Percentiles rank a stretch among this genome's conserved stretches.
Evolutionary conservation across 306 rosid genomes (phyloP).

Genomic region (Begonia masoniana): DNA sequence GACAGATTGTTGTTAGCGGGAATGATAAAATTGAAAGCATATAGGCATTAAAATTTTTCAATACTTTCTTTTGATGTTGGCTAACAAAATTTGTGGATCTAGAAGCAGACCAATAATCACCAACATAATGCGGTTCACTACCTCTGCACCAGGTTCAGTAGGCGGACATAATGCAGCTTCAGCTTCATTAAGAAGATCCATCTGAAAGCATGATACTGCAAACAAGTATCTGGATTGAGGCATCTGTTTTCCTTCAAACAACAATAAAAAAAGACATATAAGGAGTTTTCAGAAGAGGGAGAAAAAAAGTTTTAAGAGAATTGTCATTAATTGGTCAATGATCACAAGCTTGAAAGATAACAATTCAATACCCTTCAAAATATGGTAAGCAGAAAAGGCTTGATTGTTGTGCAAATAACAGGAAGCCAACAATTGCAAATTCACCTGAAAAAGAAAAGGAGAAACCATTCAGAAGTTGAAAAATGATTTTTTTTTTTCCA

Average conservation of each 20-base stretch:
- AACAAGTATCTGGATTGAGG: constrained; percentile 99
- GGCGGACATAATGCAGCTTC: constrained; percentile 85
- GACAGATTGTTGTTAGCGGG: too few relatives aligned
- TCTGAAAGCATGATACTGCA: constrained; percentile 94
- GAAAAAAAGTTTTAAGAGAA: constrained; percentile 8
- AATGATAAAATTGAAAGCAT: too few relatives aligned
- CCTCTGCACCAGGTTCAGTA: constrained; percentile 80
- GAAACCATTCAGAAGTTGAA: constrained; percentile 9
- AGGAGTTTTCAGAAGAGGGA: constrained; percentile 16
- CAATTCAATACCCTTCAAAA: constrained; percentile 60
- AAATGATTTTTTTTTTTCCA: not conserved
- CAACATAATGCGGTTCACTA: constrained; percentile 11
- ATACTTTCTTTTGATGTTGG: too few relatives aligned
- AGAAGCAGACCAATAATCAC: not conserved
- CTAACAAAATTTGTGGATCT: too few relatives aligned
- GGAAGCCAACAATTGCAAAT: constrained; percentile 78
- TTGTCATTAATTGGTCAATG: constrained; percentile 12
- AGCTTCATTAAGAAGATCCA: constrained; percentile 87
- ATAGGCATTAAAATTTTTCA: too few relatives aligned
- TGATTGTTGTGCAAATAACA: constrained; percentile 84
- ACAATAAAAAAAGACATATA: constrained; percentile 18
- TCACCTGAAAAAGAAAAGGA: constrained; percentile 36
- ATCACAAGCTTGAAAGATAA: too few relatives aligned
- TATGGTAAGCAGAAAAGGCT: constrained; percentile 76
- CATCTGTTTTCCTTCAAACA: constrained; percentile 71